Percentiles rank a stretch among this genome's conserved stretches.
Evolutionary conservation across 305 asterid genomes (phyloP).

Genomic region (Rubia tinctorum): DNA sequence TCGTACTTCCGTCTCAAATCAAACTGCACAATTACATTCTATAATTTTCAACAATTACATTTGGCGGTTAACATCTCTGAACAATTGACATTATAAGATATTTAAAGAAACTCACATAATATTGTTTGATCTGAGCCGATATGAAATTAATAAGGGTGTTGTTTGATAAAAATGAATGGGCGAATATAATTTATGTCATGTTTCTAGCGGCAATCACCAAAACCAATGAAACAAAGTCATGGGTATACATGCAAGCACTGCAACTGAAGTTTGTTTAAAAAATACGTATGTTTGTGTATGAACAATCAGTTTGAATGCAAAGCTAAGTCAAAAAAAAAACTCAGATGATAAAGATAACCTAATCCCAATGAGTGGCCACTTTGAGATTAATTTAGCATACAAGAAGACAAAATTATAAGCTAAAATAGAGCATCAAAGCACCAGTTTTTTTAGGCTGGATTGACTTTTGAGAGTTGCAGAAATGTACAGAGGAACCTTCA

Average conservation of each 20-base stretch:
- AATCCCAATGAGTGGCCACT: not conserved
- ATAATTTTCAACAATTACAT: no score
- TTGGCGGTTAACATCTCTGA: no score
- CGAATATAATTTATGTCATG: not conserved
- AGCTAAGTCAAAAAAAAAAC: constrained; percentile 6
- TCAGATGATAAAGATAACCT: not conserved
- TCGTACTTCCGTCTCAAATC: no score
- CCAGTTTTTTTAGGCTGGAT: not conserved
- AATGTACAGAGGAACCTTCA: constrained; percentile 8
- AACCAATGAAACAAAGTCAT: constrained; percentile 2
- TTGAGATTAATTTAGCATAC: not conserved
- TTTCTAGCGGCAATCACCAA: not conserved
- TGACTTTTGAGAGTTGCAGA: constrained; percentile 3
- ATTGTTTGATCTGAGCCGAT: no score
- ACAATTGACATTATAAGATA: no score
- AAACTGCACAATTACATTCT: no score
- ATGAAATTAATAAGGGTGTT: not conserved
- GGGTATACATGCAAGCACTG: not conserved
- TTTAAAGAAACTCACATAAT: no score
- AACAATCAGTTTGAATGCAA: not conserved
- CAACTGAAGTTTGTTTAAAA: not conserved
- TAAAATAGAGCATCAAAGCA: not conserved
- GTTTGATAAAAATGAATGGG: not conserved
- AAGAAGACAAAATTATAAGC: not conserved
- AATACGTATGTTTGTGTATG: not conserved